These are phyloP conservation scores for Penicillium malachiteum DNA, from an alignment of 495 filamentous ascomycete genomes.

Conservation along the genomic window DNA sequence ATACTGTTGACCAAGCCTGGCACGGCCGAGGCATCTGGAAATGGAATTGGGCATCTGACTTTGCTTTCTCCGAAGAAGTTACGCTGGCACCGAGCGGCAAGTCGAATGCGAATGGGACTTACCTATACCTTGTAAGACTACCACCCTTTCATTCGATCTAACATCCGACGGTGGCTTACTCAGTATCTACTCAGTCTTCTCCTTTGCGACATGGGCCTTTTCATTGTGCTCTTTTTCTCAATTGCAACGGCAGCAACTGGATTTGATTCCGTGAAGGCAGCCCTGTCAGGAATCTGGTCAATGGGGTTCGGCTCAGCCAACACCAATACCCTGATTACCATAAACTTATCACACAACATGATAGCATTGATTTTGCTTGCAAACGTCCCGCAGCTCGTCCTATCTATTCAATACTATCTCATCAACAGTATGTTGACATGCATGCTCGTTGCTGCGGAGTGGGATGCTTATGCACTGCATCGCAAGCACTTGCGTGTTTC, in stretches of 20 bases:
- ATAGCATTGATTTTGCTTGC: conserved; percentile 15
- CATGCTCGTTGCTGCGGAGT: conserved; percentile 42
- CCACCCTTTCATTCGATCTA: background rate
- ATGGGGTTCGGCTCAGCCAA: background rate
- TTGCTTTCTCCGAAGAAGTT: background rate
- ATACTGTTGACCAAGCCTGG: too few relatives aligned
- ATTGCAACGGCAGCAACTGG: too few relatives aligned
- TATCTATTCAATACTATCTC: conserved; percentile 42
- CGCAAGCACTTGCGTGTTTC: conserved; percentile 48
- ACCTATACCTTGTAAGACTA: background rate
- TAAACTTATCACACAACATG: background rate
- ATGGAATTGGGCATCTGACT: background rate
- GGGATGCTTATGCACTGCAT: conserved; percentile 22
- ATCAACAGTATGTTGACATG: conserved; percentile 38
- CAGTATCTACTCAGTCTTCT: background rate
- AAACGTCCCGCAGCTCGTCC: conserved; percentile 44
- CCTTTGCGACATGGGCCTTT: background rate
- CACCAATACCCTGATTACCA: background rate
- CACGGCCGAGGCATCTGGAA: too few relatives aligned
- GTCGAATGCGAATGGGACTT: background rate
- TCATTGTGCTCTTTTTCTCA: too few relatives aligned
- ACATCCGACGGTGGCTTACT: background rate
- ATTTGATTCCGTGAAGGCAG: background rate
- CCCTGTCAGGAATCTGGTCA: background rate
- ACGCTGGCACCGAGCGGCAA: background rate